phyloP scores from a whole-genome alignment of 2,329 filamentous ascomycete genomes.

The Gnomoniopsis smithogilvyi region DNA sequence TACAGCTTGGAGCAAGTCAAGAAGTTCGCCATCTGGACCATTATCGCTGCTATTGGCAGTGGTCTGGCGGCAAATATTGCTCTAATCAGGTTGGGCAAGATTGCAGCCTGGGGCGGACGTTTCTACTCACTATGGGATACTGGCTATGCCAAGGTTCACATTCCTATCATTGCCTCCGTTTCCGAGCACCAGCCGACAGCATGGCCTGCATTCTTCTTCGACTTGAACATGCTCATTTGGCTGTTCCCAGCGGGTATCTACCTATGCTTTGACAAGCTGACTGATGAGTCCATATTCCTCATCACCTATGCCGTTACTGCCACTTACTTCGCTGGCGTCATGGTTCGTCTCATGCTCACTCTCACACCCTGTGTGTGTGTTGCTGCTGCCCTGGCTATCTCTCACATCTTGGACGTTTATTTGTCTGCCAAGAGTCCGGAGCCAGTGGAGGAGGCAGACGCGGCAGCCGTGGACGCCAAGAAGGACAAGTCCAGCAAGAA shows the following conservation, averaged over 20 bases:
- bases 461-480: constrained; percentile 53
- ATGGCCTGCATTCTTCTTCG: constrained; percentile 99
- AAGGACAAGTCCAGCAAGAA: constrained; percentile 43
- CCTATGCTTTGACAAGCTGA: constrained; percentile 91
- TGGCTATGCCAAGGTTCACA: constrained; percentile 97
- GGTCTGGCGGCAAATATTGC: constrained; percentile 76
- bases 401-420: constrained; percentile 85
- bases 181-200: constrained; percentile 98
- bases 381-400: constrained; percentile 83
- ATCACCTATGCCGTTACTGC: constrained; percentile 96
- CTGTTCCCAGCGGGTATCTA: constrained; percentile 98
- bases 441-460: constrained; percentile 41
- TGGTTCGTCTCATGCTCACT: constrained; percentile 98
- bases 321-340: constrained; percentile 98
- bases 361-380: constrained; percentile 95
- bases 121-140: constrained; percentile 99
- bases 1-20: constrained; percentile 93
- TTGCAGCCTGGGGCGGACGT: constrained; percentile 95
- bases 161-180: constrained; percentile 98
- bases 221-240: constrained; percentile 98
- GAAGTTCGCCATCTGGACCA: constrained; percentile 74
- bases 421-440: constrained; percentile 64
- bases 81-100: constrained; percentile 82
- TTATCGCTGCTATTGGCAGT: constrained; percentile 71
- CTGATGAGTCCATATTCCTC: constrained; percentile 96